These are phyloP conservation scores for Agastache rugosa DNA, from an alignment of 257 asterid species.

Conservation along the genomic window DNA sequence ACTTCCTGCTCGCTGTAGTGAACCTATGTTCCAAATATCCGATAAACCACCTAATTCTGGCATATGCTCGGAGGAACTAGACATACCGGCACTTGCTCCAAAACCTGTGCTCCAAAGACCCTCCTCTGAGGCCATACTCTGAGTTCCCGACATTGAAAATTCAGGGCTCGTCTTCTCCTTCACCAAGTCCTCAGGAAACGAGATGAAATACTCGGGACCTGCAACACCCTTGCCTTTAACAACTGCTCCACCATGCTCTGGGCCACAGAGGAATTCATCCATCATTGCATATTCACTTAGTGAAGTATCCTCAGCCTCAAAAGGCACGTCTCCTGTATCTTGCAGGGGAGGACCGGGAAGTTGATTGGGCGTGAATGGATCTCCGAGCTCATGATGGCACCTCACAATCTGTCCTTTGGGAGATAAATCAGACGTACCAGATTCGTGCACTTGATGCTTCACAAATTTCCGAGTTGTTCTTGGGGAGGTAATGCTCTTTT, in stretches of 20 bases:
- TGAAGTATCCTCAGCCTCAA: constrained; percentile 40
- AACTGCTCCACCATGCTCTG: constrained; percentile 40
- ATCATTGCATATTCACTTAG: constrained; percentile 38
- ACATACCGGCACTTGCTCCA: constrained; percentile 47
- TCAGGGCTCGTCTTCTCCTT: constrained; percentile 44
- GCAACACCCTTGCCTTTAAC: constrained; percentile 51
- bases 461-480: constrained; percentile 56
- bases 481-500: constrained; percentile 49
- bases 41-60: constrained; percentile 54
- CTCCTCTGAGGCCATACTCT: constrained; percentile 46
- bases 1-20: constrained; percentile 51
- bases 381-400: constrained; percentile 36
- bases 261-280: constrained; percentile 37
- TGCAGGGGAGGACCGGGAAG: constrained; percentile 35
- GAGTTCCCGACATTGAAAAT: constrained; percentile 41
- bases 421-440: constrained; percentile 36
- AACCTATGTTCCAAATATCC: constrained; percentile 63
- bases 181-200: constrained; percentile 53
- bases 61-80: constrained; percentile 45
- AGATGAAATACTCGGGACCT: constrained; percentile 42
- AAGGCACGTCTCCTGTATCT: constrained; percentile 43
- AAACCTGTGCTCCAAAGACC: constrained; percentile 54
- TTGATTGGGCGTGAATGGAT: constrained; percentile 41
- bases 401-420: constrained; percentile 43
- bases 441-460: constrained; percentile 52